Percentiles rank a stretch among this genome's conserved stretches.
These are phyloP conservation scores for Vanrija pseudolonga DNA, from an alignment of 1,284 basidiomycete genomes.

Conservation along the genomic window DNA sequence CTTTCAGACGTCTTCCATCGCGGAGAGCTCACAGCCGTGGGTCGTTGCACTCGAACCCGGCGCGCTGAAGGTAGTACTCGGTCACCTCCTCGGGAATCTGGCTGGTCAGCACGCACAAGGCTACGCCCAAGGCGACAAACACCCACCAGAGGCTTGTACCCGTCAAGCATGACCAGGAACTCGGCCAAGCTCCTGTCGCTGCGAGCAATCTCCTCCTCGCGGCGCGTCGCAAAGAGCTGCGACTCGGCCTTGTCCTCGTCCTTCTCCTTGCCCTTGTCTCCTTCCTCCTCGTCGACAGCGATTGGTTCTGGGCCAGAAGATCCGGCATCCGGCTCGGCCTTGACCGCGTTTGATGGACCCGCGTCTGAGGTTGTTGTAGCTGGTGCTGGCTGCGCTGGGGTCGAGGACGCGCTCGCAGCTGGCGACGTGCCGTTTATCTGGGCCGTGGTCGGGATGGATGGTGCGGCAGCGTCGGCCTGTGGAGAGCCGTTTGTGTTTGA, in stretches of 20 bases:
- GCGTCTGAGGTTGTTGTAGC: neutral
- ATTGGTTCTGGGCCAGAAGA: neutral
- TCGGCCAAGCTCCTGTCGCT: conserved; percentile 81
- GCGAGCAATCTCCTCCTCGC: conserved; percentile 70
- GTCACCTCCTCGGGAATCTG: conserved; percentile 98
- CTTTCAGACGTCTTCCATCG: too few species aligned
- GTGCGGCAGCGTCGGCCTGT: conserved; percentile 1
- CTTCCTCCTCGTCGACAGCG: neutral
- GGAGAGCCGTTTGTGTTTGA: conserved; percentile 2
- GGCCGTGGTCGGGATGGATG: neutral
- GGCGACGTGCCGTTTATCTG: neutral
- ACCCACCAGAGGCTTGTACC: conserved; percentile 88
- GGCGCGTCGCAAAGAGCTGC: conserved; percentile 38
- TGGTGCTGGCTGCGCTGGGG: neutral
- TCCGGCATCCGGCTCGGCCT: neutral
- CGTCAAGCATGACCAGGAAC: conserved; percentile 92
- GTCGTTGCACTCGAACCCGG: conserved; percentile 95
- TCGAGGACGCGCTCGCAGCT: neutral
- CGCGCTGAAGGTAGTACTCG: conserved; percentile 92
- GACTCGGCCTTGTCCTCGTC: conserved; percentile 7
- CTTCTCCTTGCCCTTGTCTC: conserved; percentile 15
- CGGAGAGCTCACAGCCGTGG: conserved; percentile 67
- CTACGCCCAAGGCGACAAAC: neutral
- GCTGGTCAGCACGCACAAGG: neutral
- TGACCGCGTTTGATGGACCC: neutral